Percentiles rank a stretch among this genome's conserved stretches.
phyloP scores from a whole-genome alignment of 2,329 filamentous ascomycete species.

The Neurospora sp. region DNA sequence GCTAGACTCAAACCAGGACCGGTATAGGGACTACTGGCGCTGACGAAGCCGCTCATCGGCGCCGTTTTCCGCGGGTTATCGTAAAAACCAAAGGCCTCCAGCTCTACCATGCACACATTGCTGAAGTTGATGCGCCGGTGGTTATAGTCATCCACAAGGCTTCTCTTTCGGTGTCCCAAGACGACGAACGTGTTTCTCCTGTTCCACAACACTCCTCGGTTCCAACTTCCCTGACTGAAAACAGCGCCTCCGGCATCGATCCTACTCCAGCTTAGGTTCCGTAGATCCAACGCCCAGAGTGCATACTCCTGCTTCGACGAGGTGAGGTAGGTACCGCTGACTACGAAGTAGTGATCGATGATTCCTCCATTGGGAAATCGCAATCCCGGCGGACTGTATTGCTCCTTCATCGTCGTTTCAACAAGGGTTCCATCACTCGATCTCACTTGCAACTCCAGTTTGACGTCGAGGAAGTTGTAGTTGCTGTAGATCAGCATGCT shows the following conservation, averaged over 20 bases:
- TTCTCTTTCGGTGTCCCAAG: constrained; percentile 84
- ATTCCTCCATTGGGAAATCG: constrained; percentile 94
- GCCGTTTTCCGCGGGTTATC: constrained; percentile 78
- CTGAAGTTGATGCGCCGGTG: constrained; percentile 96
- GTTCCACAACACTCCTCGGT: constrained; percentile 87
- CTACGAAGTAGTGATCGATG: constrained; percentile 92
- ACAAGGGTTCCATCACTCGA: constrained; percentile 71
- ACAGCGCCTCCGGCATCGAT: constrained; percentile 92
- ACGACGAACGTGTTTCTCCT: constrained; percentile 93
- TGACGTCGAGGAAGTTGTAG: constrained; percentile 97
- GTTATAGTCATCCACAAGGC: constrained; percentile 94
- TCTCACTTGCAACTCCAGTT: constrained; percentile 84
- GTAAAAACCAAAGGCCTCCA: constrained; percentile 94
- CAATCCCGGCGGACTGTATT: constrained; percentile 80
- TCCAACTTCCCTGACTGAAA: constrained; percentile 97
- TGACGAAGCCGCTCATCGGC: constrained; percentile 75
- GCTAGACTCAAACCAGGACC: constrained; percentile 45
- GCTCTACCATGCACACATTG: constrained; percentile 91
- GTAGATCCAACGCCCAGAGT: constrained; percentile 85
- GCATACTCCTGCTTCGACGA: constrained; percentile 98
- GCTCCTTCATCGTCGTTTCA: constrained; percentile 81
- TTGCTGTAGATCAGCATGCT: constrained; percentile 98
- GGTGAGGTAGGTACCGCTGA: constrained; percentile 93
- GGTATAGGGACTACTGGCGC: constrained; percentile 63
- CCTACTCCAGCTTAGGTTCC: constrained; percentile 82